These are phyloP conservation scores for Heracleum sosnowskyi DNA, from an alignment of 129 eudicot genomes.

Conservation along the genomic window DNA sequence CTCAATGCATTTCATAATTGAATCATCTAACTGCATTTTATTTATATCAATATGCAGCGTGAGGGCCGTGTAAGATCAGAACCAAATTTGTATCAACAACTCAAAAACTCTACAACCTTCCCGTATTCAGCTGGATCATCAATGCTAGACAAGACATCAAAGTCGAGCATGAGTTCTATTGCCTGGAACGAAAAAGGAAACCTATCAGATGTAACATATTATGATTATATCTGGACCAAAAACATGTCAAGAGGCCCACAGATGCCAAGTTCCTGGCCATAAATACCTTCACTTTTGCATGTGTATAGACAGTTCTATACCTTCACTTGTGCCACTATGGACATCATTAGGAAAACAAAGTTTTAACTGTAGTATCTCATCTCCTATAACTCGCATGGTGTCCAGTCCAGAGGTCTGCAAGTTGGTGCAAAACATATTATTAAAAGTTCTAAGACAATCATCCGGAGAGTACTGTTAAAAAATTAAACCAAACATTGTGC, in stretches of 20 bases:
- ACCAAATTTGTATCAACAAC: background rate
- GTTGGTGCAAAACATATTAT: background rate
- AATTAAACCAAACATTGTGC: background rate
- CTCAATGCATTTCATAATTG: conserved; percentile 72
- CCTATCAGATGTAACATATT: background rate
- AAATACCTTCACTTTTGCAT: background rate
- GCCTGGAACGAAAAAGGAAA: conserved; percentile 39
- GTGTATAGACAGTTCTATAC: too few species aligned
- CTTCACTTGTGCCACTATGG: conserved; percentile 64
- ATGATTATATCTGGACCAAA: background rate
- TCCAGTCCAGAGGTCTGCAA: conserved; percentile 82
- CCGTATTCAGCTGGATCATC: conserved; percentile 76
- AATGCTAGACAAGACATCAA: conserved; percentile 38
- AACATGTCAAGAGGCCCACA: background rate
- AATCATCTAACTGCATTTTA: conserved; percentile 74
- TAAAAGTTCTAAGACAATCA: background rate
- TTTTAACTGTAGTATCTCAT: conserved; percentile 50
- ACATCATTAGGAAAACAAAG: background rate
- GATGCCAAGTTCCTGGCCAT: background rate
- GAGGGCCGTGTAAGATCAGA: conserved; percentile 3
- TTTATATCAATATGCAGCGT: background rate
- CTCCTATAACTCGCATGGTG: conserved; percentile 78
- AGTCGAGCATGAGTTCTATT: conserved; percentile 79
- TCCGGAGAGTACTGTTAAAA: background rate
- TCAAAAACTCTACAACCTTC: conserved; percentile 51